Base-by-base conservation (phyloP, 2,329 filamentous ascomycete genomes). In the Apiospora koreana region DNA sequence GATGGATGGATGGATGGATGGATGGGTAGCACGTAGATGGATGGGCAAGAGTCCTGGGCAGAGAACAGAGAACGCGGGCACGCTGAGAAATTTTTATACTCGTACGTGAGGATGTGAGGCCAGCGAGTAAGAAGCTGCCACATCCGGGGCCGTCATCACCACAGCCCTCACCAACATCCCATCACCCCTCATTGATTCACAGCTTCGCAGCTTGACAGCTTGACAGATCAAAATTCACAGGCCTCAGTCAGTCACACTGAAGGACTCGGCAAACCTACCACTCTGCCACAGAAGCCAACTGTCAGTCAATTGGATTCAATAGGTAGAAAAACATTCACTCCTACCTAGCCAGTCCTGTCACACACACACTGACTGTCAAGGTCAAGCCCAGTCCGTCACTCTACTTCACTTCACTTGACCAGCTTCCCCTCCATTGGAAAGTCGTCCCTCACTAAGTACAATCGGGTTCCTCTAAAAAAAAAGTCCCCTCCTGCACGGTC, bases 401-500 rank as follows among this genome's bases (percentile, higher is more conserved):
- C n/a, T n/a, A n/a, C n/a, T n/a, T n/a, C n/a, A n/a, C n/a, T n/a
- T n/a, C n/a, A n/a, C n/a, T 54, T 25, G 35, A 16, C n/a, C 35
- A 65, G 62, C 16, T 58, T 35, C 50, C 50, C 50, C 50, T 58
- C 50, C 50, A 54, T 54, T 31, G 21, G 48, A 31, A 23, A 54
- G 48, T 31, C 48, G n/a, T 54, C 48, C 48, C 48, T 31, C 41
- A 43, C 41, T 43, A 43, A 18, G 48, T 16, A 18, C 21, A 16
- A 16, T 31, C 16, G 48, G 23, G 50, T 58, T 21, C 54, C 54
- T 62, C 54, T 45, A 43, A 18, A 23, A 45, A 28, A 64, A 25
- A 45, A 35, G 62, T 45, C 64, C 64, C 64, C 64, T 31, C 35
- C 64, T 43, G 64, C 64, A 66, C 64, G 64, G 64, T 66, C 64